Conservation (phyloP, 1,284 basidiomycete genomes). For the Sphaerobolus stellatus region DNA sequence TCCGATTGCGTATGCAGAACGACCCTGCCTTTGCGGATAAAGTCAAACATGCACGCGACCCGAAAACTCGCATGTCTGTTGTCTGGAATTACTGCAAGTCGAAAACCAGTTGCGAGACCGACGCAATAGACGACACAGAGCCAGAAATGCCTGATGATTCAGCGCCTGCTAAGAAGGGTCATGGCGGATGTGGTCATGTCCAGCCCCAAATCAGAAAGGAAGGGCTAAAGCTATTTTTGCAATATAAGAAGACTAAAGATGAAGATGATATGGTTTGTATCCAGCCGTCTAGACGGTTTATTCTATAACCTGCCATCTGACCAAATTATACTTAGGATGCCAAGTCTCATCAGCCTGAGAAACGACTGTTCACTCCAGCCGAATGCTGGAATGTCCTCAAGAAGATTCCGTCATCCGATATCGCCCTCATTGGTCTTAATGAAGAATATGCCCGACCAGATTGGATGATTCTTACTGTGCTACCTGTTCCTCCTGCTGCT, state of each 20-base stretch:
- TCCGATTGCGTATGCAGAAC: conserved; percentile 52
- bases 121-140: conserved; percentile 80
- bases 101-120: conserved; percentile 83
- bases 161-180: conserved; percentile 79
- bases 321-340: conserved; percentile 53
- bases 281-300: conserved; percentile 19
- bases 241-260: conserved; percentile 91
- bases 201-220: conserved; percentile 95
- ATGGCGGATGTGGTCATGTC: conserved; percentile 92
- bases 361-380: conserved; percentile 81
- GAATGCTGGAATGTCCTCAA: conserved; percentile 92
- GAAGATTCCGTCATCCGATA: conserved; percentile 89
- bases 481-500: conserved; percentile 97
- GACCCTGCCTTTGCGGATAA: conserved; percentile 82
- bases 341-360: conserved; percentile 87
- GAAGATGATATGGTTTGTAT: conserved; percentile 80
- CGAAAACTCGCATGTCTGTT: conserved; percentile 84
- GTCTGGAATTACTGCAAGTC: conserved; percentile 86
- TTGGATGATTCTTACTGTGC: conserved; percentile 99
- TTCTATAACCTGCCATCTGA: too few species aligned
- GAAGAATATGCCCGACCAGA: conserved; percentile 96
- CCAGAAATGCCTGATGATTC: conserved; percentile 66
- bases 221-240: conserved; percentile 93
- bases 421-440: conserved; percentile 90
- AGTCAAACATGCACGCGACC: conserved; percentile 82